phyloP scores from a whole-genome alignment of 2,329 filamentous ascomycete species.

The Pseudopyricularia javanii region DNA sequence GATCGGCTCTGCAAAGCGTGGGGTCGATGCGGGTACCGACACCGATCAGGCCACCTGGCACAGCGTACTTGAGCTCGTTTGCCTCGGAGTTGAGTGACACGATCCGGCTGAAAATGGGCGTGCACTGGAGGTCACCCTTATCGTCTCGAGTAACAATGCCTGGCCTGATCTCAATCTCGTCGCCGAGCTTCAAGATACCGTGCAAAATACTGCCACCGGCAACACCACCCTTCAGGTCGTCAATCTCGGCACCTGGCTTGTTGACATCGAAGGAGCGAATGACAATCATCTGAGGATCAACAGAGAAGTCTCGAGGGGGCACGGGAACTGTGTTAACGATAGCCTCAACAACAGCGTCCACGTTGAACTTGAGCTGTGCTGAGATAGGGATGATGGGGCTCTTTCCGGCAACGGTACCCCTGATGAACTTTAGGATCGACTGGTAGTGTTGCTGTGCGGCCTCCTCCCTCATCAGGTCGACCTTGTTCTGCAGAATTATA shows the following conservation, averaged over 20 bases:
- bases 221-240: slow-evolving; percentile 96
- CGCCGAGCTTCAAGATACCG: slow-evolving; percentile 90
- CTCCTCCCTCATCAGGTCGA: slow-evolving; percentile 95
- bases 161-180: slow-evolving; percentile 98
- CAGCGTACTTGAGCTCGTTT: slow-evolving; percentile 97
- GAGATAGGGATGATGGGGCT: slow-evolving; percentile 93
- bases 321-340: slow-evolving; percentile 93
- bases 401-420: slow-evolving; percentile 91
- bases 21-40: slow-evolving; percentile 96
- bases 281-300: slow-evolving; percentile 95
- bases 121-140: slow-evolving; percentile 87
- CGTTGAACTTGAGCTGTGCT: slow-evolving; percentile 98
- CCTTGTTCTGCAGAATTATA: slow-evolving; percentile 99
- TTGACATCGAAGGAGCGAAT: slow-evolving; percentile 99
- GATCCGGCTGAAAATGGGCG: slow-evolving; percentile 90
- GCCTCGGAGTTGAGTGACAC: slow-evolving; percentile 93
- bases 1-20: slow-evolving; percentile 95
- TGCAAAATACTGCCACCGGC: slow-evolving; percentile 94
- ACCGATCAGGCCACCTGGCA: slow-evolving; percentile 94
- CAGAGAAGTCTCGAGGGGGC: slow-evolving; percentile 78
- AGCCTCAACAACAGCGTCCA: slow-evolving; percentile 93
- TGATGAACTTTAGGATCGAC: slow-evolving; percentile 96
- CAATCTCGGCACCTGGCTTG: slow-evolving; percentile 98
- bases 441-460: slow-evolving; percentile 88
- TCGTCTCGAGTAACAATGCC: slow-evolving; percentile 96